Base-by-base conservation (phyloP, 2,329 filamentous ascomycete species). In the Sclerotinia spermophila region DNA sequence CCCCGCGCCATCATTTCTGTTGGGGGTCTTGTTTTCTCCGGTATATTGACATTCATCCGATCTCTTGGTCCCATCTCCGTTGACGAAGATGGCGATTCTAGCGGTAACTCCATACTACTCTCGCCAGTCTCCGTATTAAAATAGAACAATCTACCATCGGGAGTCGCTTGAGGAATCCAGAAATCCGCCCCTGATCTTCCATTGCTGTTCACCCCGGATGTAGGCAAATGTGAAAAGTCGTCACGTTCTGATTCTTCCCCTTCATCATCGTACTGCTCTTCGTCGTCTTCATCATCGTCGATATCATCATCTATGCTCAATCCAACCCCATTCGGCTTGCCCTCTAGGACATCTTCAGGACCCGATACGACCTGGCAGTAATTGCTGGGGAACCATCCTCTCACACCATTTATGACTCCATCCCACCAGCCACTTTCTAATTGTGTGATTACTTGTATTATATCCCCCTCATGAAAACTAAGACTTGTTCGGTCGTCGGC, bases 351-450 rank as follows among this genome's bases (percentile, higher is more conserved):
- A 73, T 96, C 92, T 76, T 93, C 91, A 66, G 91, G 87, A 76
- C 89, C 90, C 72, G 89, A 87, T 77, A 98, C 91, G 74, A 96
- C 89, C 75, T 93, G 90, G 83, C 96, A 98, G 83, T 99, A 99
- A 81, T 99, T 99, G 85, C 95, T 98, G 51, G 96, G 96, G 81
- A 99, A 99, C 96, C 96, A 99, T 80, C 96, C 96, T 79, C 96
- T 90, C 76, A 97, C 92, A 71, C 94, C 93, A 78, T 97, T 96
- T 80, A 99, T 97, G 70, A 99, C 93, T 64, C 96, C 96, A 83
- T 99, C 96, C 96, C 96, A 99, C 96, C 96, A 99, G 70, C 96
- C 96, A 78, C 94, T 98, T 81, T 99, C 96, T 71, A 98, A 86
- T 82, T 97, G 95, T 68, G 96, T 99, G 77, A 99, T 95, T 77